A percentile compares a stretch with the other conserved stretches of the same genome.
phyloP scores from a whole-genome alignment of 108 stramenopile genomes.

The Cyclotella cryptica region DNA sequence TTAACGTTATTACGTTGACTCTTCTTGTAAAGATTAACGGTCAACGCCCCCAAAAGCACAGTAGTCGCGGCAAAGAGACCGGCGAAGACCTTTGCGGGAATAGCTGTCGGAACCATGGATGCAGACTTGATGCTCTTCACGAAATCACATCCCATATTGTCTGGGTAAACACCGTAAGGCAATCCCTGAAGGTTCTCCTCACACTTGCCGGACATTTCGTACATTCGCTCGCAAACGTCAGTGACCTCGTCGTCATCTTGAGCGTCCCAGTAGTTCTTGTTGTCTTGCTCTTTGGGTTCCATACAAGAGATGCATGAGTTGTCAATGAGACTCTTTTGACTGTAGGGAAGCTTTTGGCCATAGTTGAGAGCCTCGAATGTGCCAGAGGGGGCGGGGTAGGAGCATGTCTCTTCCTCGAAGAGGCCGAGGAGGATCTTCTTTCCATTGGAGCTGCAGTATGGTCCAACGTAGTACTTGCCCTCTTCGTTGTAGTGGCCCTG shows the following conservation, averaged over 20 bases:
- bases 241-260: constrained; percentile 51
- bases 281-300: constrained; percentile 53
- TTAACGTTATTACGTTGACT: constrained; percentile 29
- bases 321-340: constrained; percentile 38
- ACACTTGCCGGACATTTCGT: constrained; percentile 84
- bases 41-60: constrained; percentile 26
- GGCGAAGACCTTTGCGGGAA: constrained; percentile 46
- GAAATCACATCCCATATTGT: constrained; percentile 59
- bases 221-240: constrained; percentile 74
- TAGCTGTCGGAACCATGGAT: not conserved
- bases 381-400: constrained; percentile 50
- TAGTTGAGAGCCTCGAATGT: constrained; percentile 67
- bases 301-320: constrained; percentile 74
- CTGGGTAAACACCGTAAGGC: constrained; percentile 53
- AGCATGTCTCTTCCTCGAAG: constrained; percentile 78
- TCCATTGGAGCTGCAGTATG: constrained; percentile 69
- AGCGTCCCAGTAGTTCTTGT: constrained; percentile 45
- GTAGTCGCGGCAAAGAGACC: constrained; percentile 47
- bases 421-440: constrained; percentile 71
- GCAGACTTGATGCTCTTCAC: constrained; percentile 25
- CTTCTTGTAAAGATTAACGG: constrained; percentile 32
- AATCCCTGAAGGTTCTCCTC: constrained; percentile 63
- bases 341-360: constrained; percentile 51
- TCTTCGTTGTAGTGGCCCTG: constrained; percentile 57
- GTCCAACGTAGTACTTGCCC: constrained; percentile 50